These are phyloP conservation scores for Rachicladosporium sp. DNA, from an alignment of 2,329 filamentous ascomycete species.

Conservation along the genomic window DNA sequence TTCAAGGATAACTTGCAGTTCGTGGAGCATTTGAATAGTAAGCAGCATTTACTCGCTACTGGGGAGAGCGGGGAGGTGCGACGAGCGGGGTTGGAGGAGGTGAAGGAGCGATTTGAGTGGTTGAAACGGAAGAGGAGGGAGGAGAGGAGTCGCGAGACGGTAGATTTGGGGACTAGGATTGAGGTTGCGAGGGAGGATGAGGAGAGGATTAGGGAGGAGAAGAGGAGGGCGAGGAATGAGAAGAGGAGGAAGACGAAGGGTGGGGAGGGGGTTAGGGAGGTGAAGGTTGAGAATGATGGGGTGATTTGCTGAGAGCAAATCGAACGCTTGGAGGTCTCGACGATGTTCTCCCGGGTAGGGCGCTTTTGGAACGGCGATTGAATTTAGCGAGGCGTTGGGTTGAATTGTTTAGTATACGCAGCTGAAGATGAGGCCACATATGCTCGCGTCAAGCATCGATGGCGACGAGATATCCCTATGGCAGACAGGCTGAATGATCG, in stretches of 20 bases:
- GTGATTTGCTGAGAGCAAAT: conserved; percentile 20
- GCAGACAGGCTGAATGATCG: no score
- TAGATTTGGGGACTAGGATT: conserved; percentile 49
- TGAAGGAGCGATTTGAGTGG: conserved; percentile 60
- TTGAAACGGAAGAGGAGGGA: conserved; percentile 55
- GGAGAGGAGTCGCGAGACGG: conserved; percentile 49
- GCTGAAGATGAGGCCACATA: no score
- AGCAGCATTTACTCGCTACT: conserved; percentile 75
- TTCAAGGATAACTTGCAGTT: conserved; percentile 95
- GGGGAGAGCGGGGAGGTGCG: conserved; percentile 82
- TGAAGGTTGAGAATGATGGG: conserved; percentile 37
- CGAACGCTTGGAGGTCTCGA: no score
- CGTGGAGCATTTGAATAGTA: conserved; percentile 87
- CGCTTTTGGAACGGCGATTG: neutral
- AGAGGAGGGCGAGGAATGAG: conserved; percentile 49
- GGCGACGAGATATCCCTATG: no score
- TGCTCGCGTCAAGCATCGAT: no score
- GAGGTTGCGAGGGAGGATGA: conserved; percentile 56
- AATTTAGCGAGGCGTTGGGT: conserved; percentile 8
- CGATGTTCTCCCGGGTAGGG: no score
- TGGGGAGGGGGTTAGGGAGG: conserved; percentile 30
- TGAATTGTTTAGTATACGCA: no score
- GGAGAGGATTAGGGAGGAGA: conserved; percentile 46
- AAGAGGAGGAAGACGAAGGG: conserved; percentile 48
- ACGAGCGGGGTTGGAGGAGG: conserved; percentile 64